phyloP scores from a whole-genome alignment of 2,329 filamentous ascomycete species.

The Aureobasidium lini region DNA sequence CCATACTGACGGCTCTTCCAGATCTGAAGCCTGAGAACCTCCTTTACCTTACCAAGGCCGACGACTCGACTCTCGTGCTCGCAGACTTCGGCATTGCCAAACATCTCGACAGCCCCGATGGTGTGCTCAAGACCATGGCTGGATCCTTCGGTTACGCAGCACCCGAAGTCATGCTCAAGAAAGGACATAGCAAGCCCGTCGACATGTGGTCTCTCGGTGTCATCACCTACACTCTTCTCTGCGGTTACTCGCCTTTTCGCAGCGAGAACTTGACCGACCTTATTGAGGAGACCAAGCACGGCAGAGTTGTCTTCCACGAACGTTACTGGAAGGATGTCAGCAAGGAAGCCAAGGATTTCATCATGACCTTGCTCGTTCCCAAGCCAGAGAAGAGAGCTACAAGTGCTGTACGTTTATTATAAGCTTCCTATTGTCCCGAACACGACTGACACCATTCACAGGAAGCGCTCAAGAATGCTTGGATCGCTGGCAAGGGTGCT shows the following conservation, averaged over 20 bases:
- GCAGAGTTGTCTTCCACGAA: conserved; percentile 87
- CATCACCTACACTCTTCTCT: conserved; percentile 96
- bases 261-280: conserved; percentile 88
- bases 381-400: conserved; percentile 69
- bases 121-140: conserved; percentile 95
- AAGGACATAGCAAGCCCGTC: conserved; percentile 93
- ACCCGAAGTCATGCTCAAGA: conserved; percentile 96
- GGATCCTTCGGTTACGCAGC: conserved; percentile 97
- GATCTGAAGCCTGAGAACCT: conserved; percentile 98
- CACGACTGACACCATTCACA: conserved; percentile 27
- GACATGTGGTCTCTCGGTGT: conserved; percentile 99
- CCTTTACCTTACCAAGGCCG: conserved; percentile 74
- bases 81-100: conserved; percentile 99
- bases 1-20: conserved; percentile 33
- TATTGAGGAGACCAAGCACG: conserved; percentile 85
- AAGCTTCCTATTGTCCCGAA: not conserved
- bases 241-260: conserved; percentile 95
- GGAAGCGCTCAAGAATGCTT: conserved; percentile 73
- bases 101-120: conserved; percentile 84
- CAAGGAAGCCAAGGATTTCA: conserved; percentile 91
- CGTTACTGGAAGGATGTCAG: conserved; percentile 98
- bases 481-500: conserved; percentile 86
- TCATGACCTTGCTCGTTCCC: conserved; percentile 70
- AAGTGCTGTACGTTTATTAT: conserved; percentile 54
- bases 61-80: conserved; percentile 78